Percentiles rank a stretch among this genome's conserved stretches.
These are phyloP conservation scores for Chamaecyparis obtusa DNA, from an alignment of 75 land plant species.

Conservation along the genomic window DNA sequence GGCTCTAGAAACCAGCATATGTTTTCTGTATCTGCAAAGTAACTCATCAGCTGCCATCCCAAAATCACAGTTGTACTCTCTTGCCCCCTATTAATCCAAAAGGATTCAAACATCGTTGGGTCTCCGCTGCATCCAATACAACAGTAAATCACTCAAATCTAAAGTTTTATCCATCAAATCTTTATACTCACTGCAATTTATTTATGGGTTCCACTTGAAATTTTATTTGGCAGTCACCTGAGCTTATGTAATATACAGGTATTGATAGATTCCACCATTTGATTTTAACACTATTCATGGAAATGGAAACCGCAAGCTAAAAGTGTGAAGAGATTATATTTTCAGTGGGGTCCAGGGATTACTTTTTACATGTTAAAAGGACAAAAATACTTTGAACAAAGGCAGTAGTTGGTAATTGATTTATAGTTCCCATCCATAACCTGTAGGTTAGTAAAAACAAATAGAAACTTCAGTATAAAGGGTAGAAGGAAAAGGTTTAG, in stretches of 20 bases:
- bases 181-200: too few species aligned
- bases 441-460: background rate
- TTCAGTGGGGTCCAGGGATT: background rate
- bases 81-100: slow-evolving; percentile 55
- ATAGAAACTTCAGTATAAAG: background rate
- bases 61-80: slow-evolving; percentile 47
- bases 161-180: background rate
- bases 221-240: background rate
- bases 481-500: background rate
- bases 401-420: background rate
- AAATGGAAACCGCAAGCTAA: background rate
- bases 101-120: slow-evolving; percentile 86
- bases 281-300: background rate
- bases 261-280: too few species aligned
- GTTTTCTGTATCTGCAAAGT: slow-evolving; percentile 61
- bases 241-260: too few species aligned
- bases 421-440: background rate
- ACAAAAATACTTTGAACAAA: background rate
- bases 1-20: slow-evolving; percentile 86
- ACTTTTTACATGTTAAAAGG: too few species aligned
- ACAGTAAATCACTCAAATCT: background rate
- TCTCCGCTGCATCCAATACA: slow-evolving; percentile 70
- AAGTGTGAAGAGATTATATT: background rate
- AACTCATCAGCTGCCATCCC: slow-evolving; percentile 82
- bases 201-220: background rate